A percentile compares a stretch with the other conserved stretches of the same genome.
phyloP scores from a whole-genome alignment of 192 early-diverging fungal species.

The Rhizoclosmatium sp. region DNA sequence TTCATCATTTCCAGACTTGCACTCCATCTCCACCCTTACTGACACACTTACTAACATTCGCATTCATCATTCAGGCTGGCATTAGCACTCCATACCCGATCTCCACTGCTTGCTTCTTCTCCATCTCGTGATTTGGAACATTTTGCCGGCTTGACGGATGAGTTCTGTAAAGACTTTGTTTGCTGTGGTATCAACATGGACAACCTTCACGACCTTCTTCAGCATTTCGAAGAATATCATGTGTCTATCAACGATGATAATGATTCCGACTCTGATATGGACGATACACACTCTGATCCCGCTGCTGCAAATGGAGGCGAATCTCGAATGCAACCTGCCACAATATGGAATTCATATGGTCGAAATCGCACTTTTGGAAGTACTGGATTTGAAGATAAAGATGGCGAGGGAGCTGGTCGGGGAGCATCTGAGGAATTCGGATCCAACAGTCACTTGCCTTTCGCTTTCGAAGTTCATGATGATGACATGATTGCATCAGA shows the following conservation, averaged over 20 bases:
- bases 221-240: conserved; percentile 97
- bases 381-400: neutral
- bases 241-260: conserved; percentile 81
- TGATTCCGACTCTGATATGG: conserved; percentile 55
- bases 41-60: neutral
- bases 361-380: conserved; percentile 24
- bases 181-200: conserved; percentile 93
- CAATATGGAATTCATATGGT: conserved; percentile 36
- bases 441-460: conserved; percentile 5
- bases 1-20: neutral
- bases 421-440: neutral
- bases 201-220: conserved; percentile 93
- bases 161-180: conserved; percentile 93
- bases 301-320: neutral
- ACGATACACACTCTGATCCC: conserved; percentile 40
- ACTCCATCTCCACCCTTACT: too few relatives aligned
- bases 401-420: neutral
- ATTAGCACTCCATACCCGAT: conserved; percentile 36
- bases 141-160: conserved; percentile 76
- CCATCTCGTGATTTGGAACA: conserved; percentile 57
- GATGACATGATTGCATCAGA: neutral
- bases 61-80: conserved; percentile 14
- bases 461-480: conserved; percentile 22
- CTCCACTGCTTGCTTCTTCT: conserved; percentile 46
- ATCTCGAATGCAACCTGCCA: neutral